Evolutionary conservation across 1,284 basidiomycete species (phyloP), one percentile per base, ranked within the genome.

Genomic region (Hymenochaete sp.): DNA sequence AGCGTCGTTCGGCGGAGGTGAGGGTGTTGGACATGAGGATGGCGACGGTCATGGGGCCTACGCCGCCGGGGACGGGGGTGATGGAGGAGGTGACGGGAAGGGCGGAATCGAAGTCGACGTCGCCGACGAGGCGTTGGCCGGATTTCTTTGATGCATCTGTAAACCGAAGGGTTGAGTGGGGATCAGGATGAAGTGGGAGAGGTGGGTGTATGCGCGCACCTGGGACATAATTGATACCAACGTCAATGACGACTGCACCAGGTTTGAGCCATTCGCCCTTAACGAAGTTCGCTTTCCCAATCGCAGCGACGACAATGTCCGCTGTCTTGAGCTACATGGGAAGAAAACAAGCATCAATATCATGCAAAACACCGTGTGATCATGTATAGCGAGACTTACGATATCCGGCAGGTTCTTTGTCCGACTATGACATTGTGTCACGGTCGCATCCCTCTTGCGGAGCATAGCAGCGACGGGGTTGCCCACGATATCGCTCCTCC

Each of bases 41-140:
- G 33, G 96, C 96, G 50, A 99, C 96, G 7, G 96, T 99, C 95
- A 98, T 97, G 24, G 96, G 96, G 18, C 96, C 96, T 45, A 99
- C 96, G 53, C 96, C 96, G 61, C 93, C 93, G 0, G 96, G 96
- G 13, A 99, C 96, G 35, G 96, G 96, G 0, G 96, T 99, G 60
- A 99, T 97, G 63, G 83, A 71, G 3, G 85, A 83, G 5, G 93
- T 95, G 51, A 88, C 79, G 46, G 73, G 62, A 40, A 76, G 69
- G 26, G 90, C 95, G 10, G 82, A 75, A 3, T 74, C 73, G 61
- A 80, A 98, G 58, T 97, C 83, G 48, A 98, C 92, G 65, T 99
- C 96, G 40, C 96, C 96, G 49, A 98, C 93, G 14, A 98, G 77
- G 51, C 96, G 85, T 60, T 95, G 87, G 37, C 96, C 96, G 6